phyloP scores from a whole-genome alignment of 805 yeast genomes.

The Ogataea dorogensis region DNA sequence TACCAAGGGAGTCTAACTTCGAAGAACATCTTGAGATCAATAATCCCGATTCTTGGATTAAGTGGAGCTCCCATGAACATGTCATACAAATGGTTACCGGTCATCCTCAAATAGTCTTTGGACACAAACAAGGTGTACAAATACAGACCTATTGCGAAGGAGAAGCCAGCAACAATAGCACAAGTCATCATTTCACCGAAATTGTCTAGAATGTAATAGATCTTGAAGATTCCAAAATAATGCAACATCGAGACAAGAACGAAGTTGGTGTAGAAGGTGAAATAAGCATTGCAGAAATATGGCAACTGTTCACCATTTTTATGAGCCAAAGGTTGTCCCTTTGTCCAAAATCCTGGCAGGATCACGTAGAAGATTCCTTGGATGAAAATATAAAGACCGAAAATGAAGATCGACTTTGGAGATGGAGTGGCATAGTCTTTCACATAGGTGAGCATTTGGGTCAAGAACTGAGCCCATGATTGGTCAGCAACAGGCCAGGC shows the following conservation, averaged over 20 bases:
- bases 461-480: conserved; percentile 48
- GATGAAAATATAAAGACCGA: conserved; percentile 62
- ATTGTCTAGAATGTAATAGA: conserved; percentile 72
- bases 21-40: conserved; percentile 95
- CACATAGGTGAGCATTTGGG: conserved; percentile 44
- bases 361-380: conserved; percentile 77
- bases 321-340: conserved; percentile 90
- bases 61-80: conserved; percentile 96
- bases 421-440: conserved; percentile 58
- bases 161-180: conserved; percentile 77
- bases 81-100: conserved; percentile 89
- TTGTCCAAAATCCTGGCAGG: conserved; percentile 91
- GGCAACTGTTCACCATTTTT: conserved; percentile 78
- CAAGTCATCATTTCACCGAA: conserved; percentile 93
- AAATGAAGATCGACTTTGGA: conserved; percentile 61
- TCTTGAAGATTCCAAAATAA: conserved; percentile 67
- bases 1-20: conserved; percentile 98
- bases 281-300: conserved; percentile 90
- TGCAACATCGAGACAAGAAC: conserved; percentile 61
- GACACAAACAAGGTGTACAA: conserved; percentile 60
- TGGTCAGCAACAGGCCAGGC: conserved; percentile 66
- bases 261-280: conserved; percentile 72
- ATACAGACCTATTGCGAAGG: conserved; percentile 68
- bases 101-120: conserved; percentile 83
- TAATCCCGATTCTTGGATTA: conserved; percentile 90